Percentiles rank a stretch among this genome's conserved stretches.
These are phyloP conservation scores for Leptomonas pyrrhocoris DNA, from an alignment of 208 protist genomes.

Conservation along the genomic window DNA sequence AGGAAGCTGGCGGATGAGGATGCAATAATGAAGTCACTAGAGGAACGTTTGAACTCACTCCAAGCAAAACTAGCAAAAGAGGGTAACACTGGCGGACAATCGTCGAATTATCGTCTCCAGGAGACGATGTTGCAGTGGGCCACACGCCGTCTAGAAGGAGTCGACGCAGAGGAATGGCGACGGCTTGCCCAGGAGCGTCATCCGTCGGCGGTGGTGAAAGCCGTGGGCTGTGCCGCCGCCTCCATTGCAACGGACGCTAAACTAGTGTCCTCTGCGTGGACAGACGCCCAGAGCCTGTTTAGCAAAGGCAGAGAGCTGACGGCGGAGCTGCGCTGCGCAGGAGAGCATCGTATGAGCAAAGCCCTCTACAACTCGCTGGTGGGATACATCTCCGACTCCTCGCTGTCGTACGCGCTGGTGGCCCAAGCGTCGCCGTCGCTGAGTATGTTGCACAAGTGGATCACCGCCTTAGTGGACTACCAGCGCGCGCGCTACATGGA, in stretches of 20 bases:
- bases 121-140: slow-evolving; percentile 31
- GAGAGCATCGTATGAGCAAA: slow-evolving; percentile 20
- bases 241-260: slow-evolving; percentile 18
- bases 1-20: slow-evolving; percentile 28
- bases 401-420: slow-evolving; percentile 19
- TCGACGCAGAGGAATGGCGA: slow-evolving; percentile 22
- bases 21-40: slow-evolving; percentile 19
- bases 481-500: slow-evolving; percentile 42
- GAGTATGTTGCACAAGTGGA: slow-evolving; percentile 50
- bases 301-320: slow-evolving; percentile 18
- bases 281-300: slow-evolving; percentile 24
- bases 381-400: slow-evolving; percentile 15
- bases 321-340: slow-evolving; percentile 5
- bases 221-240: slow-evolving; percentile 27
- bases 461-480: slow-evolving; percentile 61
- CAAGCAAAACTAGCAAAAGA: slow-evolving; percentile 17
- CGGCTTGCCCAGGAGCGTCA: slow-evolving; percentile 16
- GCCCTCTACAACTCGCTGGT: slow-evolving; percentile 20
- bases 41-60: slow-evolving; percentile 17
- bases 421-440: slow-evolving; percentile 30
- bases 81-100: neutral
- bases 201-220: slow-evolving; percentile 15
- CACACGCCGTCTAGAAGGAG: slow-evolving; percentile 16
- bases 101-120: slow-evolving; percentile 16
- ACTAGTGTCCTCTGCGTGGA: slow-evolving; percentile 23